Evolutionary conservation across 768 basidiomycete genomes (phyloP), one percentile per base, ranked within the genome.

Genomic region (Thelephora ganbajun): DNA sequence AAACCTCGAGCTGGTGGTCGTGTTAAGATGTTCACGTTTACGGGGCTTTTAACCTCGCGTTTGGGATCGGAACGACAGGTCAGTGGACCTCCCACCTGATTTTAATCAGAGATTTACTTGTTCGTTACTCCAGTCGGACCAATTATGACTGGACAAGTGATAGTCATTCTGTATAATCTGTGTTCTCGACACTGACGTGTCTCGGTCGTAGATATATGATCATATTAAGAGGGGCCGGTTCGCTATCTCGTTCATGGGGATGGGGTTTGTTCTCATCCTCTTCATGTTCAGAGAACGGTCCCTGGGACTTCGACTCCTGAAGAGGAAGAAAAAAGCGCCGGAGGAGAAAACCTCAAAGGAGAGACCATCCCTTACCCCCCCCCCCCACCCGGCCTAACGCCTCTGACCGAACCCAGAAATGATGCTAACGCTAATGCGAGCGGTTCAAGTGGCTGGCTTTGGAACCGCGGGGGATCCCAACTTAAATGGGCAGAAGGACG

Each of bases 31-130:
- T 73, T 0, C 83, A 86, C 55, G 70, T 82, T 2, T 87, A 83
- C 54, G 83, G 77, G 3, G 78, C 76, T 0, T 84, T 83, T 57
- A 88, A 85, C 62, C 56, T 86, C 11, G 76, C 75, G 2, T 84
- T 77, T 51, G 83, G 79, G 1, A 57, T 81, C 48, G 83, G 81
- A 26, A 71, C 77, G 33, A 63, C 74, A 42, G 56, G 83, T 83
- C 64, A 14, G 11, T 36, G 47, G 30, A 22, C 14, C 22, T 13
- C 7, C 13, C 19, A 23, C 35, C 37, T 41, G 14, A 36, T 16
- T 41, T 14, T 43, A 16, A 33, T 33, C 39, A 53, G 19, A 16
- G 6, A 34, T 56, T 35, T 41, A 41, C 43, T 20, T 14, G 22
- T 50, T 52, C 14, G 20, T 16, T 9, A 30, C 7, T 35, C 6